These are phyloP conservation scores for Boletus insuetus DNA, from an alignment of 768 basidiomycete genomes.

Conservation along the genomic window DNA sequence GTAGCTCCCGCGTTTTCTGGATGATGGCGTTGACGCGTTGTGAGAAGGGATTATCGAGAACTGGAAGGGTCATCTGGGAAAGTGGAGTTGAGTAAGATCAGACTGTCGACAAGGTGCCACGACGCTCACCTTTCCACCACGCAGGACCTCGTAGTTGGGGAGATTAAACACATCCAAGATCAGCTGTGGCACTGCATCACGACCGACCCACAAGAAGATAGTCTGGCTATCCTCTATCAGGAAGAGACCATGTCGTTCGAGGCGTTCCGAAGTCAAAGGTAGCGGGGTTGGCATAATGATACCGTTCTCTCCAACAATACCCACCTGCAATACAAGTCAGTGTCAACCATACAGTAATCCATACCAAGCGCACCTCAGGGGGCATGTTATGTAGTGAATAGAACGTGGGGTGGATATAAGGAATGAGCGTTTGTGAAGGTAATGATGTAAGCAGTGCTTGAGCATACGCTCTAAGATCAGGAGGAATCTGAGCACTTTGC, in stretches of 20 bases:
- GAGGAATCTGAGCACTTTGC: conserved; percentile 95
- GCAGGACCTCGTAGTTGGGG: conserved; percentile 81
- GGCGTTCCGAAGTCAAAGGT: conserved; percentile 90
- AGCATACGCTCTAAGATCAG: conserved; percentile 93
- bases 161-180: conserved; percentile 93
- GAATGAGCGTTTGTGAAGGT: conserved; percentile 86
- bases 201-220: conserved; percentile 98
- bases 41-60: conserved; percentile 92
- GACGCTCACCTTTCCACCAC: conserved; percentile 80
- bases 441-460: conserved; percentile 88
- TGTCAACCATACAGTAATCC: background rate
- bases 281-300: conserved; percentile 84
- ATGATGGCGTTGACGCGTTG: conserved; percentile 92
- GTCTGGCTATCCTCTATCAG: conserved; percentile 97
- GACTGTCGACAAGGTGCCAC: background rate
- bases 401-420: conserved; percentile 93
- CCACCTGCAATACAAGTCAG: conserved; percentile 53
- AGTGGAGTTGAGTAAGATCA: background rate
- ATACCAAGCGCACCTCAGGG: conserved; percentile 58
- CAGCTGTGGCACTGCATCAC: conserved; percentile 95
- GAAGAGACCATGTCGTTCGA: conserved; percentile 94
- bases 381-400: conserved; percentile 97
- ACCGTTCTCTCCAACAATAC: conserved; percentile 87
- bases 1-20: conserved; percentile 92
- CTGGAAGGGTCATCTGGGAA: conserved; percentile 76